Evolutionary conservation across 108 stramenopile species (phyloP).

Genomic region (Cyclostephanos tholiformis): DNA sequence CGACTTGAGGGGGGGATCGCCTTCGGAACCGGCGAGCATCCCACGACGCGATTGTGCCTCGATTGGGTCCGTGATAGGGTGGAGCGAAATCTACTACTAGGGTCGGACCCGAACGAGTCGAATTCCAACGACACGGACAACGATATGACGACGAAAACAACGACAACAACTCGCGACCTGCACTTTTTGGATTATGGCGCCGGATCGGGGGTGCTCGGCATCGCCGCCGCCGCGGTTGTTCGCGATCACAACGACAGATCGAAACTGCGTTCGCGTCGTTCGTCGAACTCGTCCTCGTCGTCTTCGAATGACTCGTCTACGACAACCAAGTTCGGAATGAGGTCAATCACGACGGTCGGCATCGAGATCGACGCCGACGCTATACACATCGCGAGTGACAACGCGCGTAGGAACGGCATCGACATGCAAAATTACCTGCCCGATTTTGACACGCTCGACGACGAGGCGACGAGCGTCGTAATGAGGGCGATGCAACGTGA

Average conservation of each 20-base stretch:
- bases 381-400: slow-evolving; percentile 74
- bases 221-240: slow-evolving; percentile 72
- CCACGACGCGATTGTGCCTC: slow-evolving; percentile 80
- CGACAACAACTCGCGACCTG: slow-evolving; percentile 2
- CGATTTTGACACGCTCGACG: slow-evolving; percentile 57
- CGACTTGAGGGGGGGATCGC: slow-evolving; percentile 79
- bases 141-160: not conserved
- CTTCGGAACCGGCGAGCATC: slow-evolving; percentile 90
- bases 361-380: slow-evolving; percentile 87
- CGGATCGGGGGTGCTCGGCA: slow-evolving; percentile 83
- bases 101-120: slow-evolving; percentile 2
- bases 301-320: not conserved
- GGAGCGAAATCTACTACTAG: slow-evolving; percentile 23
- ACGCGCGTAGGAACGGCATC: slow-evolving; percentile 66
- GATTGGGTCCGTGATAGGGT: slow-evolving; percentile 58
- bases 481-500: slow-evolving; percentile 63
- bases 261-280: slow-evolving; percentile 3
- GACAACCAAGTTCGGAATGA: not conserved
- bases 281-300: not conserved
- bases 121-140: not conserved
- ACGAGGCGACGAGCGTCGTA: slow-evolving; percentile 65
- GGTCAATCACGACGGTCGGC: slow-evolving; percentile 54
- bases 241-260: slow-evolving; percentile 28
- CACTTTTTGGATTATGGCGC: slow-evolving; percentile 77
- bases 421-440: slow-evolving; percentile 74